phyloP scores from a whole-genome alignment of 2,329 filamentous ascomycete genomes.

The Cercospora sp. region DNA sequence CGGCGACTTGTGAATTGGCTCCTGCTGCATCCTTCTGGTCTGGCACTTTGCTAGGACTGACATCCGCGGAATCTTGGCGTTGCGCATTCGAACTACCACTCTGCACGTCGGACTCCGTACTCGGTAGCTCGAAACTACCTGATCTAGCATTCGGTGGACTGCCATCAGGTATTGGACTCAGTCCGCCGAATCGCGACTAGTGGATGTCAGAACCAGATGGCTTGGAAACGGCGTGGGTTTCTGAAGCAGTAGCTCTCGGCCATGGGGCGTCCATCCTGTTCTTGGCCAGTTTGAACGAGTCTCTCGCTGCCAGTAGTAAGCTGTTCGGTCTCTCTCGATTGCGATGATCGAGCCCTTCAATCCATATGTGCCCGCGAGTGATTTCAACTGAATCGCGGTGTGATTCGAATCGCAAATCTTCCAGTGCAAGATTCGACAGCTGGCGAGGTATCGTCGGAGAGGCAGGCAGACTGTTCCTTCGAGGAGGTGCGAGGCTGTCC shows the following conservation, averaged over 20 bases:
- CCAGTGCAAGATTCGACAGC: constrained; percentile 25
- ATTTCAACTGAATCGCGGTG: constrained; percentile 38
- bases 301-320: constrained; percentile 27
- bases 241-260: constrained; percentile 13
- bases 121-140: neutral
- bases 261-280: constrained; percentile 29
- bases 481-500: constrained; percentile 5
- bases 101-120: neutral
- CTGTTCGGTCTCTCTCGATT: constrained; percentile 20
- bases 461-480: constrained; percentile 24
- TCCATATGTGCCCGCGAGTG: constrained; percentile 23
- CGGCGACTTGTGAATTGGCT: neutral
- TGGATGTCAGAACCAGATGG: neutral
- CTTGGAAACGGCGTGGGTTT: neutral
- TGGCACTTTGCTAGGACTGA: neutral
- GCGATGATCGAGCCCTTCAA: constrained; percentile 20
- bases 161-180: constrained; percentile 36
- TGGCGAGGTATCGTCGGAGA: constrained; percentile 24
- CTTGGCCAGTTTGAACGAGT: constrained; percentile 35
- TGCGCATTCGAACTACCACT: neutral
- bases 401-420: constrained; percentile 27
- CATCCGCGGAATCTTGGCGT: neutral
- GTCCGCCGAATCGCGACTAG: constrained; percentile 28
- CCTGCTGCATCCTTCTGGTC: neutral
- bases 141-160: constrained; percentile 29